Conservation (phyloP, 495 filamentous ascomycete species). For the Evernia prunastri region DNA sequence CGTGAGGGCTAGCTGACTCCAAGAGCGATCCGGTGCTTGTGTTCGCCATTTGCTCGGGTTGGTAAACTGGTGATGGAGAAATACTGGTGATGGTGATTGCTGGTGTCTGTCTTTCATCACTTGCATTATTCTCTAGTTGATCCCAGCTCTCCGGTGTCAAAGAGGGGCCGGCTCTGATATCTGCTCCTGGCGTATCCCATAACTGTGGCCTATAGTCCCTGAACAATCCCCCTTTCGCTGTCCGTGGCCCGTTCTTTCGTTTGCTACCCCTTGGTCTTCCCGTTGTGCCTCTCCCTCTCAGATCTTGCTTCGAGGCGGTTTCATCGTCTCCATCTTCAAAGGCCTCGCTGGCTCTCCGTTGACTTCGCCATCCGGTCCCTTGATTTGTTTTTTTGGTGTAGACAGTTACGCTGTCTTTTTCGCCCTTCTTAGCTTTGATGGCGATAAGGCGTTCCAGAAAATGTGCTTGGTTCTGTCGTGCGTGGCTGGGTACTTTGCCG, state of each 20-base stretch:
- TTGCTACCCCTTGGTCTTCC: conserved; percentile 6
- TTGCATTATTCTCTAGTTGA: not conserved
- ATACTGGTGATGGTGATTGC: no score
- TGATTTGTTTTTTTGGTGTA: conserved; percentile 10
- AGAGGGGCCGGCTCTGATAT: conserved; percentile 1
- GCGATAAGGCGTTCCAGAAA: conserved; percentile 42
- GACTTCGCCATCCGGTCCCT: conserved; percentile 21
- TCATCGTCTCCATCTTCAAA: not conserved
- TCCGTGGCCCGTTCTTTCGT: not conserved
- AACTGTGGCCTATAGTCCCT: conserved; percentile 14
- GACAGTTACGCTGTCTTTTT: conserved; percentile 38
- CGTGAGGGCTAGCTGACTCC: not conserved
- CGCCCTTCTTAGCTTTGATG: conserved; percentile 39
- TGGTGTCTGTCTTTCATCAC: not conserved
- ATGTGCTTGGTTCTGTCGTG: conserved; percentile 35
- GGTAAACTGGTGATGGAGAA: not conserved
- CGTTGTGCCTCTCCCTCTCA: not conserved
- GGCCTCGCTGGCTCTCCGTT: conserved; percentile 6
- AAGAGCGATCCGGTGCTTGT: not conserved
- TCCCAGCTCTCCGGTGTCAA: conserved; percentile 13
- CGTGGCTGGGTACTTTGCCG: conserved; percentile 3
- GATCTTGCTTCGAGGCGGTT: not conserved
- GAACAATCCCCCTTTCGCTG: conserved; percentile 15
- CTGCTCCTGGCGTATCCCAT: conserved; percentile 11
- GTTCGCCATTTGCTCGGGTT: not conserved